Conservation (phyloP, 2,329 filamentous ascomycete genomes). For the Hypomyces rosellus region DNA sequence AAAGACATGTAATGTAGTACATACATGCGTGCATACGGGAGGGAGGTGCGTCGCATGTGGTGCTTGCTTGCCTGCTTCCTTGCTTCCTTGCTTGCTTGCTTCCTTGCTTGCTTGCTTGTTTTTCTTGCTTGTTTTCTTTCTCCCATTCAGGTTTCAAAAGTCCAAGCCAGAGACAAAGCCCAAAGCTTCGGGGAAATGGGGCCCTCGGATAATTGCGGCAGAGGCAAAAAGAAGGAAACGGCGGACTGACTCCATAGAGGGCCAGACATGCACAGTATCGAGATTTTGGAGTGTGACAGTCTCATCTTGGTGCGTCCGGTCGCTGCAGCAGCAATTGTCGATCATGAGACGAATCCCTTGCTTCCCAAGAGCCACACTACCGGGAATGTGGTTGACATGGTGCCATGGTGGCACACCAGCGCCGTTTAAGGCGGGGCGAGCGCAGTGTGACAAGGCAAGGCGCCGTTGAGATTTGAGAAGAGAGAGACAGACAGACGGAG, state of each 20-base stretch:
- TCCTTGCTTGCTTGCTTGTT: background rate
- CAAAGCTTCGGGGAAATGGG: no score
- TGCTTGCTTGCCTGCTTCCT: background rate
- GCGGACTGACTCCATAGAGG: background rate
- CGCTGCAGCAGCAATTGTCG: conserved; percentile 7
- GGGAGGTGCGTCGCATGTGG: background rate
- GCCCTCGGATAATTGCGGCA: no score
- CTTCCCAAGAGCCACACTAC: conserved; percentile 10
- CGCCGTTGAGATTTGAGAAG: background rate
- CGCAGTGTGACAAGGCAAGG: conserved; percentile 6
- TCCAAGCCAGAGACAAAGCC: no score
- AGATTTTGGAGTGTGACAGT: conserved; percentile 2
- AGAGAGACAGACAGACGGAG: background rate
- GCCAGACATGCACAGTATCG: conserved; percentile 4
- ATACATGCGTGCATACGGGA: background rate
- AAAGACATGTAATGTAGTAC: background rate
- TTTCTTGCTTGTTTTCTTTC: no score
- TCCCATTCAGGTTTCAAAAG: no score
- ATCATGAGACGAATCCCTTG: conserved; percentile 14
- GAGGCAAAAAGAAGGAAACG: no score
- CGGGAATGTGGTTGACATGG: conserved; percentile 11
- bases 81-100: background rate
- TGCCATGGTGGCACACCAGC: conserved; percentile 8
- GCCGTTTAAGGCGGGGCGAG: conserved; percentile 12
- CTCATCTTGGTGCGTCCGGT: conserved; percentile 1